Conservation (phyloP, 306 rosid genomes). For the Lathyrus oleraceus region DNA sequence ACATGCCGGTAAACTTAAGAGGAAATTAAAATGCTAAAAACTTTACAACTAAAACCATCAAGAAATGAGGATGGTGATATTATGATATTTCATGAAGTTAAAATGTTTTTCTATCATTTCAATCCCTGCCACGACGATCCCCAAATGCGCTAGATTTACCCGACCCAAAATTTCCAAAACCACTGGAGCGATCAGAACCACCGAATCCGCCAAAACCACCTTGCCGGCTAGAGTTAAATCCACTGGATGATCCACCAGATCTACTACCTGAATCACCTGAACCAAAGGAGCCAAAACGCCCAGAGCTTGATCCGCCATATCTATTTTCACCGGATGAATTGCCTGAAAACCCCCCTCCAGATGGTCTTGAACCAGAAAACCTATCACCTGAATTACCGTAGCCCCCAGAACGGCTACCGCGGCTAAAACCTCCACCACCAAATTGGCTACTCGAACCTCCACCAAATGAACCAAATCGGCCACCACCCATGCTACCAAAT, state of each 20-base stretch:
- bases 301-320: constrained; percentile 46
- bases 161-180: constrained; percentile 45
- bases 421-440: constrained; percentile 48
- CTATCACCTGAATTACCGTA: constrained; percentile 41
- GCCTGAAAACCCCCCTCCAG: constrained; percentile 45
- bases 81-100: constrained; percentile 28
- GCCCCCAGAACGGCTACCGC: constrained; percentile 43
- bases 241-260: constrained; percentile 44
- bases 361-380: constrained; percentile 44
- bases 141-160: constrained; percentile 37
- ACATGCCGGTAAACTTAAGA: constrained; percentile 30
- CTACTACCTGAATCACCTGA: constrained; percentile 46
- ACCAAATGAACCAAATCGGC: constrained; percentile 50
- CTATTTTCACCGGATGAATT: constrained; percentile 38
- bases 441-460: constrained; percentile 24
- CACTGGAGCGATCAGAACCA: constrained; percentile 40
- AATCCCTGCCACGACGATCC: constrained; percentile 35
- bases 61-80: constrained; percentile 21
- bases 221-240: constrained; percentile 26
- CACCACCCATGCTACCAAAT: constrained; percentile 55
- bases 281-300: constrained; percentile 55
- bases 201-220: constrained; percentile 41
- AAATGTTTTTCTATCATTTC: constrained; percentile 38
- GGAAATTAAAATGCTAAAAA: constrained; percentile 30
- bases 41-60: constrained; percentile 34